Evolutionary conservation across 2,329 filamentous ascomycete species (phyloP), one percentile per base, ranked within the genome.

Genomic region (Davidsoniella virescens): DNA sequence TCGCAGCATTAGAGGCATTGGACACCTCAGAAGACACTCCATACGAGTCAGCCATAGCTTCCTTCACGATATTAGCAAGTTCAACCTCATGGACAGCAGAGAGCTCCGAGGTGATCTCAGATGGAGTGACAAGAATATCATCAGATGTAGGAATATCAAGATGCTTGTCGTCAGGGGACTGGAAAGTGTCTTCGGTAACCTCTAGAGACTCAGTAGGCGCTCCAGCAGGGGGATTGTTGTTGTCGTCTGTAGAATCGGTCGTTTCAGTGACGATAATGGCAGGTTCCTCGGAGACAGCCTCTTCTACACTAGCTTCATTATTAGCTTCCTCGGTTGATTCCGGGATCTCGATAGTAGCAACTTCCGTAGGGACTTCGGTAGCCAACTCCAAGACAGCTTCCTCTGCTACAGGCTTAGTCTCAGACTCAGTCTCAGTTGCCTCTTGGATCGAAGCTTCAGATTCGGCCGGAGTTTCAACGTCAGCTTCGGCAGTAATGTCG

Each of bases 221-320:
- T 29, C 8, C 26, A 14, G 43, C 12, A 23, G 42, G 25, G 12
- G 26, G 37, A 6, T 47, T 25, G 17, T 16, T 37, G 26, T 40
- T 26, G 10, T n/a, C 25, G 18, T 12, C 25, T 17, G 18, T 25
- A 12, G 25, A 25, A 8, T 43, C 40, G 14, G 25, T 20, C 20
- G 18, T 25, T 1, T 18, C 18, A 20, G 25, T 87, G 16, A 87
- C 65, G 41, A 63, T 60, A 18, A 43, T 25, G n/a, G 20, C n/a
- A 20, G 47, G n/a, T 42, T 14, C 25, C 26, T 42, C 14, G 8
- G 45, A 47, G 10, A 16, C 33, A 14, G 16, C 9, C 12, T 39
- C 20, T 4, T 20, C 45, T 7, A 39, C n/a, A 23, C 18, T n/a
- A 36, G 26, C 33, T 14, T 33, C 25, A 33, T n/a, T 8, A 17